Evolutionary conservation across 23 red algal species (phyloP), one percentile per base, ranked within the genome.

Genomic region (Gracilaria vermiculophylla): DNA sequence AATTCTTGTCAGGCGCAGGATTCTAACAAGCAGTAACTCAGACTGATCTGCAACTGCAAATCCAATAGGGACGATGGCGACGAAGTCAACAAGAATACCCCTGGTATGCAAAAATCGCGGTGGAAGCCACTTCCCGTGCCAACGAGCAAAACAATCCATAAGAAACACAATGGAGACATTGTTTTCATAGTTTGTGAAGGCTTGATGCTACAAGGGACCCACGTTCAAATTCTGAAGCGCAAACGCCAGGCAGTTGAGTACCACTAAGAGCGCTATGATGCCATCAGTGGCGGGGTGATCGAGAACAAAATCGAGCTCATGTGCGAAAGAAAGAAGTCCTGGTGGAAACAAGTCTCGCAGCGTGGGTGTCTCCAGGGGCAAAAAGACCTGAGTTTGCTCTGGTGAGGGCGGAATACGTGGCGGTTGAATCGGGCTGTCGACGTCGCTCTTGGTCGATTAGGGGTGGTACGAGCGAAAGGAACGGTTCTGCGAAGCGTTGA

Each of bases 1-100:
- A 57, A 91, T 73, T 54, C 87, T 44, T n/a, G 87, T 47, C 62
- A 91, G 62, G 25, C 87, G 74, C 31, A 91, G 74, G 39, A 81
- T 81, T 35, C 75, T 52, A 0, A 81, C 87, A 44, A 91, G 81
- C 19, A 91, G 33, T 13, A 60, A 55, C 29, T 81, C 87, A 53
- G 87, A 91, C 44, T 91, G 75, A 60, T 80, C 75, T 16, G 60
- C 45, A 27, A 88, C 43, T 5, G 87, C 57, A 72, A 91, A 73
- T 4, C 75, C 87, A 23, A 91, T 70, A 3, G 87, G 87, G 20
- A 62, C 73, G 23, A 91, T 60, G 24, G 87, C 87, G 47, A 72
- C n/a, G 32, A 91, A 91, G 49, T 91, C 87, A 51, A 81, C 45
- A 25, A 91, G 32, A 72, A 91, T 91, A 43, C 43, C 49, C 24